Conservation (phyloP, 2,329 filamentous ascomycete genomes). For the Aspergillus felis region DNA sequence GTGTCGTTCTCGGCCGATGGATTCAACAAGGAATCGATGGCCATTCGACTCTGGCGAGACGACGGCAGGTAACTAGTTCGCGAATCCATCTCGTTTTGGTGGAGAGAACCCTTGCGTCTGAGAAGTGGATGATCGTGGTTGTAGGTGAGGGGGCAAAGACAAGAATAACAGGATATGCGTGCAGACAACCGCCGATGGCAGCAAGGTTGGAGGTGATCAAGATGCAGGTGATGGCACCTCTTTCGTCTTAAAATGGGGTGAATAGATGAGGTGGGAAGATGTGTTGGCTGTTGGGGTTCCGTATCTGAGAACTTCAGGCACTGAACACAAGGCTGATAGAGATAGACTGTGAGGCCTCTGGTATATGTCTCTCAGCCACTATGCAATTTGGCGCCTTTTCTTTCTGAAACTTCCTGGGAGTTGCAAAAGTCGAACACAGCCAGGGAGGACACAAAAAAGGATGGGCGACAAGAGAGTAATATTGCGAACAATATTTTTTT, state of each 20-base stretch:
- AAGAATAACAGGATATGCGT: not conserved
- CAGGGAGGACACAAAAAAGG: not conserved
- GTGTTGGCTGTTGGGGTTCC: not conserved
- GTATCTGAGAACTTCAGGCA: not conserved
- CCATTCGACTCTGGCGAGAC: slow-evolving; percentile 30
- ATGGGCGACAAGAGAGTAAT: not conserved
- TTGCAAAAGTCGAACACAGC: not conserved
- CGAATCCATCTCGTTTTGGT: not conserved
- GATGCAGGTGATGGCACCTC: not conserved
- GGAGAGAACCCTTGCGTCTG: not conserved
- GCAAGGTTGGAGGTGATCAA: not conserved
- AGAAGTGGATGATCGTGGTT: not conserved
- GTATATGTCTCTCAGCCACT: slow-evolving; percentile 2
- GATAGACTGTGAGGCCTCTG: not conserved
- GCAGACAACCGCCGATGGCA: not conserved
- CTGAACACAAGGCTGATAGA: slow-evolving; percentile 1
- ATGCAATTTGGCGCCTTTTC: not conserved
- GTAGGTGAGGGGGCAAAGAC: not conserved
- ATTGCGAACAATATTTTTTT: not conserved
- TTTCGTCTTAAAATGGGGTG: not conserved
- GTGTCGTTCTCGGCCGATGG: slow-evolving; percentile 22
- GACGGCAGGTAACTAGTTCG: slow-evolving; percentile 17
- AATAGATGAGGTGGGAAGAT: not conserved
- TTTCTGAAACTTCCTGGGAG: not conserved
- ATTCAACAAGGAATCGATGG: slow-evolving; percentile 33